Evolutionary conservation across 257 asterid species (phyloP).

Genomic region (Pogostemon cablin): DNA sequence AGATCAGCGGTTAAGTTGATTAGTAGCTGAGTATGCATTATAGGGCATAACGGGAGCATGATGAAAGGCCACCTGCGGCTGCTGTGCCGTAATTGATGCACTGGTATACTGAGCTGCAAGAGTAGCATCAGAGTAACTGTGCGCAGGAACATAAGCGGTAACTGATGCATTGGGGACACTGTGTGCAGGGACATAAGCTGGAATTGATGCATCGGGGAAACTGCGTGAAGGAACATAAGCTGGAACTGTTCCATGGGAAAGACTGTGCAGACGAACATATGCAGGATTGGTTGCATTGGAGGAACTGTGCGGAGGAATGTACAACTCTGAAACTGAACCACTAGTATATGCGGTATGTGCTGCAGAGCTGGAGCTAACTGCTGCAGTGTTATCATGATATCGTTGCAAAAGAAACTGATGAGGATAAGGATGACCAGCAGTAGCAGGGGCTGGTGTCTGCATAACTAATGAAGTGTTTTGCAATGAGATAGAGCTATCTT

Average conservation of each 20-base stretch:
- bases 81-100: conserved; percentile 26
- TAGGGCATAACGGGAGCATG: conserved; percentile 28
- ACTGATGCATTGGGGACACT: not conserved
- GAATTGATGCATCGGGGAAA: not conserved
- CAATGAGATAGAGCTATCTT: conserved; percentile 27
- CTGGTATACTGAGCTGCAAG: conserved; percentile 10
- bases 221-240: not conserved
- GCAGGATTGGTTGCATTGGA: not conserved
- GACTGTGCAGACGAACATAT: not conserved
- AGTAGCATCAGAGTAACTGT: not conserved
- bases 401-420: conserved; percentile 9
- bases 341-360: conserved; percentile 32
- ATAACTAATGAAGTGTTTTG: conserved; percentile 6
- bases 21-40: conserved; percentile 22
- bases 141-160: not conserved
- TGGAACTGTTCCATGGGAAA: not conserved
- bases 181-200: not conserved
- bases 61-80: conserved; percentile 33
- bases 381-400: conserved; percentile 24
- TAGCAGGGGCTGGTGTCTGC: not conserved
- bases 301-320: conserved; percentile 9
- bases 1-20: not conserved
- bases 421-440: not conserved
- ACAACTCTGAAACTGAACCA: conserved; percentile 32
- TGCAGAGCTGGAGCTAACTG: conserved; percentile 31